These are phyloP conservation scores for Pyrenochaeta sp. DNA, from an alignment of 2,329 filamentous ascomycete genomes.

Conservation along the genomic window DNA sequence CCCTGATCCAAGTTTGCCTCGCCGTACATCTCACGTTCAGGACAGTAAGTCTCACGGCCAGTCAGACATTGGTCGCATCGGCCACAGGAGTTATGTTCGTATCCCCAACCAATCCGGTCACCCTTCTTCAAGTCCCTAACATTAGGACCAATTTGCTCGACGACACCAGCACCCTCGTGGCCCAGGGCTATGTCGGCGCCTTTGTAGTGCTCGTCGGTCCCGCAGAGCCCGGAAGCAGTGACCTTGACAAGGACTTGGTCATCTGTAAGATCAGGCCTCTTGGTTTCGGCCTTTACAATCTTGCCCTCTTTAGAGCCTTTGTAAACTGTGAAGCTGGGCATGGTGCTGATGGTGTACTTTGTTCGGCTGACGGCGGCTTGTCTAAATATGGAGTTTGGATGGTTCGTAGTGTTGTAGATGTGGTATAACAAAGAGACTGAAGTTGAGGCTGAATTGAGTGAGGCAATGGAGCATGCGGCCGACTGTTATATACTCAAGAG, in stretches of 20 bases:
- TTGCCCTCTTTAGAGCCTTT: slow-evolving; percentile 68
- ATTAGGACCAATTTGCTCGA: slow-evolving; percentile 58
- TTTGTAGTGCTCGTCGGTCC: slow-evolving; percentile 63
- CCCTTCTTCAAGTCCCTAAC: slow-evolving; percentile 59
- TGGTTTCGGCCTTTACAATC: slow-evolving; percentile 61
- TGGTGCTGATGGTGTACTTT: slow-evolving; percentile 18
- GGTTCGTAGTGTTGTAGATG: neutral
- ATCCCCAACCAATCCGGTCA: slow-evolving; percentile 62
- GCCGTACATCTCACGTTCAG: slow-evolving; percentile 55
- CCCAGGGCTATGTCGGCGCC: slow-evolving; percentile 58
- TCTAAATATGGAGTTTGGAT: too few relatives aligned
- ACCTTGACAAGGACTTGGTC: slow-evolving; percentile 70
- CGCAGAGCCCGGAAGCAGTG: slow-evolving; percentile 73
- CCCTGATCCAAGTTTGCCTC: slow-evolving; percentile 57
- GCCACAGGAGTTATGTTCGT: slow-evolving; percentile 56
- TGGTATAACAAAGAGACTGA: slow-evolving; percentile 3
- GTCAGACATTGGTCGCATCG: slow-evolving; percentile 57
- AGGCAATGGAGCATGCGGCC: neutral
- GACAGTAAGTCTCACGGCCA: slow-evolving; percentile 57
- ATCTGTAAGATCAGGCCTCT: slow-evolving; percentile 52
- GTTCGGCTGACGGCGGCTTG: neutral
- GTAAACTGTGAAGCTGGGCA: slow-evolving; percentile 67
- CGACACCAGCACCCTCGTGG: slow-evolving; percentile 64
- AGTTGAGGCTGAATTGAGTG: neutral
- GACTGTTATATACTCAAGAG: slow-evolving; percentile 18